A percentile compares a stretch with the other conserved stretches of the same genome.
Evolutionary conservation across 176 grass and related monocot genomes (phyloP).

Genomic region (Poa pratensis): DNA sequence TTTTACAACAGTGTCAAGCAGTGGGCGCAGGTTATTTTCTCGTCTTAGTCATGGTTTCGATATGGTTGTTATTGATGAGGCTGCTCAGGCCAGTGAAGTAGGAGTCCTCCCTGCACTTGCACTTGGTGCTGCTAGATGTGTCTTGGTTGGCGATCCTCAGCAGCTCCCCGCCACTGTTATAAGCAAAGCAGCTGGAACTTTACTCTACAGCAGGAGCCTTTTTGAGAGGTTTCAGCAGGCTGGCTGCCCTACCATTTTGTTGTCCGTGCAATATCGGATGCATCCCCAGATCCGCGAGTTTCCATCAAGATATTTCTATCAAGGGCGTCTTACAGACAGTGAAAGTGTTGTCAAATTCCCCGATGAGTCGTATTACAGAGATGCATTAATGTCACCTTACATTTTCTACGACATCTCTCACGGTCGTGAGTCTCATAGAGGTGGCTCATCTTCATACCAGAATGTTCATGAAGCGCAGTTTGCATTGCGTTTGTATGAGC

Average conservation of each 20-base stretch:
- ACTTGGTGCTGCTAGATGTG: constrained; percentile 96
- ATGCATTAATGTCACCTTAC: constrained; percentile 83
- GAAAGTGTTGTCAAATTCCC: constrained; percentile 76
- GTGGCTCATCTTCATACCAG: constrained; percentile 86
- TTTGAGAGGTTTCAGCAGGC: constrained; percentile 98
- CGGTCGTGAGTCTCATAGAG: constrained; percentile 94
- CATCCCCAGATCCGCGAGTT: constrained; percentile 99
- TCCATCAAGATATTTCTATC: constrained; percentile 97
- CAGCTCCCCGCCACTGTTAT: constrained; percentile 99
- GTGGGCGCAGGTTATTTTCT: constrained; percentile 95
- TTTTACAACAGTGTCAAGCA: constrained; percentile 98
- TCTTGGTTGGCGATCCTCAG: constrained; percentile 96
- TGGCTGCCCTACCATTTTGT: constrained; percentile 91
- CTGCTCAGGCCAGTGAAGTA: constrained; percentile 98
- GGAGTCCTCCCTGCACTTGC: constrained; percentile 86
- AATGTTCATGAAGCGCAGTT: constrained; percentile 98
- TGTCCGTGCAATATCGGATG: constrained; percentile 99
- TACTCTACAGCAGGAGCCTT: constrained; percentile 96
- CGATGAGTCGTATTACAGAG: constrained; percentile 83
- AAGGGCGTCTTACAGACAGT: constrained; percentile 90
- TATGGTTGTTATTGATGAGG: constrained; percentile 99
- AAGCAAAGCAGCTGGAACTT: constrained; percentile 97
- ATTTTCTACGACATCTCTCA: constrained; percentile 91
- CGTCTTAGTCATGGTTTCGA: constrained; percentile 97
- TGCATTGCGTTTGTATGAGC: constrained; percentile 69